Evolutionary conservation across 2,329 filamentous ascomycete genomes (phyloP), one percentile per base, ranked within the genome.

Genomic region (Alternaria alternata): DNA sequence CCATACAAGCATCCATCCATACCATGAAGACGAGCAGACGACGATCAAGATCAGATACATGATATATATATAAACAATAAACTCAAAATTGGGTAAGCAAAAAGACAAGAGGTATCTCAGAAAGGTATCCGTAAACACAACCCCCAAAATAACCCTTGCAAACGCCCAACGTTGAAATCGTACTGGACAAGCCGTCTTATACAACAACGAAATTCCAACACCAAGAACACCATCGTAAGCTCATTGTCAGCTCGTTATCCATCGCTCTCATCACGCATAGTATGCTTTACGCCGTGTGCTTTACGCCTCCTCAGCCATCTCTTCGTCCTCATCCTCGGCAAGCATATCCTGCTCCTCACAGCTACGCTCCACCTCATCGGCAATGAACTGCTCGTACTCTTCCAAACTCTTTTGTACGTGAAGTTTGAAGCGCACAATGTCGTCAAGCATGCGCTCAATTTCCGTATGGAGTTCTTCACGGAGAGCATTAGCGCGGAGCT

Each of bases 401-500:
- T 97, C 94, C 54, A 99, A 83, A 60, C 89, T 90, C 81, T 93
- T 94, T 79, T 99, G 95, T 52, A 99, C 85, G 74, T 98, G 94
- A 66, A 99, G 92, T 82, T 99, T 99, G 87, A 99, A 98, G 74
- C 96, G 94, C 82, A 98, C 96, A 63, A 97, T 91, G 75, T 98
- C 94, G 81, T 97, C 96, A 61, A 99, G 83, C 87, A 98, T 96
- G 71, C 89, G 90, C 81, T 97, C 95, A 71, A 97, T 92, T 78
- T 97, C 94, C 0, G 93, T 97, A 78, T 99, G 95, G n/a, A 99
- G 85, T 77, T 98, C 94, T 78, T 99, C 95, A n/a, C 95, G 88
- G 24, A 98, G 85, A 1, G 92, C 83, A 65, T 92, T 92, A 48
- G 92, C 92, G 32, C 89, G 88, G 55, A 96, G 87, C n/a, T 91